Conservation (phyloP, 2,329 filamentous ascomycete species). For the Nemania abortiva region DNA sequence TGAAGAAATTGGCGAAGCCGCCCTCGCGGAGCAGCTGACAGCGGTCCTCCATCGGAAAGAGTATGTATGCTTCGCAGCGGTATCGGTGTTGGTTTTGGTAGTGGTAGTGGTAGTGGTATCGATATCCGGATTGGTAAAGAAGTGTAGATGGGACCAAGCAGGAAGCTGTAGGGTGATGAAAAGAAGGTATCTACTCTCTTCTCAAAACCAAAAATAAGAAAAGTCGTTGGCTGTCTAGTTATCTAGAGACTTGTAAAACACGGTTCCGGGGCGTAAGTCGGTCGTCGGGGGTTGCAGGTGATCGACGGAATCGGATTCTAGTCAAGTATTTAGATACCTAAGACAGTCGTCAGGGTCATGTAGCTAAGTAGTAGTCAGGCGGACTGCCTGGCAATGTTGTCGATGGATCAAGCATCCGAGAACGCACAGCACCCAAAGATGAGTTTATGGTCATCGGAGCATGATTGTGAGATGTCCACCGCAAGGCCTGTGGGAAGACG, state of each 20-base stretch:
- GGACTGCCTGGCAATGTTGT: background rate
- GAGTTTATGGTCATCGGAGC: background rate
- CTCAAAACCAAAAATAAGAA: background rate
- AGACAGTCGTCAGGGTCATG: background rate
- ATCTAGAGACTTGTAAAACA: background rate
- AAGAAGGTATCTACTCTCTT: background rate
- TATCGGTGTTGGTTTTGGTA: background rate
- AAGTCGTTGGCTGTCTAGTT: background rate
- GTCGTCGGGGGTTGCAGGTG: conserved; percentile 17
- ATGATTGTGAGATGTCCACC: background rate
- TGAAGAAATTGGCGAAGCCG: conserved; percentile 66
- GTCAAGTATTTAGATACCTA: background rate
- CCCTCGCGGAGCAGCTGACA: conserved; percentile 67
- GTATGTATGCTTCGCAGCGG: conserved; percentile 51
- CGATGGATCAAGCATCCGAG: background rate
- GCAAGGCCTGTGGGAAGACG: background rate
- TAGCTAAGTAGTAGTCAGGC: background rate
- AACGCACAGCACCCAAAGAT: background rate
- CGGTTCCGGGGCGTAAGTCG: background rate
- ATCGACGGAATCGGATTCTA: conserved; percentile 22
- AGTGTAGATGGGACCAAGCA: background rate
- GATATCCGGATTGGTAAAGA: background rate
- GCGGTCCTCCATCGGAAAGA: conserved; percentile 51
- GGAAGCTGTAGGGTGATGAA: background rate
- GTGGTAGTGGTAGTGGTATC: background rate